Evolutionary conservation across 257 asterid genomes (phyloP), one percentile per base, ranked within the genome.

Genomic region (Thymus quinquecostatus): DNA sequence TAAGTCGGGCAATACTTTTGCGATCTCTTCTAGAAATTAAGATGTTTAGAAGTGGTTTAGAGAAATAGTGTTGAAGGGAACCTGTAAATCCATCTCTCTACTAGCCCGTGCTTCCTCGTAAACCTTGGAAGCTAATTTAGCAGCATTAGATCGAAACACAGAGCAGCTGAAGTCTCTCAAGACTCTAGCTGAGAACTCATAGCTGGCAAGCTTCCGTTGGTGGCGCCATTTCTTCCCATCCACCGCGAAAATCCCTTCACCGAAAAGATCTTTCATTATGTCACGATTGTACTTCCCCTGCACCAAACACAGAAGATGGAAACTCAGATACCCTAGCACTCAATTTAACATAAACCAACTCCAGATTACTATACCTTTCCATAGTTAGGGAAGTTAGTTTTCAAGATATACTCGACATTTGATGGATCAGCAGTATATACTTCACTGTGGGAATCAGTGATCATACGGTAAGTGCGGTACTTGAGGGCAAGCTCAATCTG

Each of bases 221-320:
- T 76, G 77, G 14, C 72, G 54, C 84, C 88, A 78, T 67, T 78
- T 84, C 34, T 78, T 77, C 8, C 88, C 86, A 78, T 84, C 86
- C 10, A 81, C 84, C 0, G 88, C 78, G 59, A 84, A 81, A 55
- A 81, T 78, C 41, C 81, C 86, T 58, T 81, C 88, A 41, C 88
- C 86, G 8, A 84, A 77, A 44, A 84, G 80, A 80, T 84, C 88
- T 49, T 68, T 78, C 76, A 81, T 71, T 27, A 75, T 78, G 58
- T 12, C 76, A 60, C 61, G 50, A 38, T 78, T 74, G 66, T 73
- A 66, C 71, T 60, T 38, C 47, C 88, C 86, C 84, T 76, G 69
- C 70, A 70, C 1, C 8, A 75, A 44, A 51, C 53, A n/a, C 57
- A 45, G 27, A 5, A 48, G 21, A 44, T 36, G 41, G 49, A 47